Percentiles rank a stretch among this genome's conserved stretches.
Evolutionary conservation across 345 rosid species (phyloP).

Genomic region (Gossypium turneri): DNA sequence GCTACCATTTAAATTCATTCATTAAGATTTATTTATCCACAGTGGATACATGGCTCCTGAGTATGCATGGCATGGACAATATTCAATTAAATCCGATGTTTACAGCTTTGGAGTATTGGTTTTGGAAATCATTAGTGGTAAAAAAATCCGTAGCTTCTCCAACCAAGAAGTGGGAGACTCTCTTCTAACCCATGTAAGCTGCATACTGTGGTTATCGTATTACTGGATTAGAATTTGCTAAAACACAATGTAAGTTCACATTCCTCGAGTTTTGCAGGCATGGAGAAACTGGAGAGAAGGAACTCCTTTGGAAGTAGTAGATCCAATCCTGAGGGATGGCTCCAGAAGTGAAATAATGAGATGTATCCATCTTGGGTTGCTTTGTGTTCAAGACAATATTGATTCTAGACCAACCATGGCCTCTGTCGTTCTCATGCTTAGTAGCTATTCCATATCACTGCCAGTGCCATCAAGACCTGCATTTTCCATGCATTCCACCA

Average conservation of each 20-base stretch:
- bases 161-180: background rate
- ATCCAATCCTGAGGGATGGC: conserved; percentile 28
- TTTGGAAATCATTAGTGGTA: conserved; percentile 47
- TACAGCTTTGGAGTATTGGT: conserved; percentile 51
- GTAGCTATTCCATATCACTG: conserved; percentile 10
- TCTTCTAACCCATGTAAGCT: background rate
- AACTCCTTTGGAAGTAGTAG: conserved; percentile 24
- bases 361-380: conserved; percentile 53
- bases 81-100: conserved; percentile 51
- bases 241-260: background rate
- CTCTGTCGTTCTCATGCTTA: conserved; percentile 39
- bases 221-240: background rate
- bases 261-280: conserved; percentile 26
- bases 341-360: conserved; percentile 33
- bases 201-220: background rate
- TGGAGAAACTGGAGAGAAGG: conserved; percentile 60
- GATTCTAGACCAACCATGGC: conserved; percentile 46
- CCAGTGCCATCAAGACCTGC: background rate
- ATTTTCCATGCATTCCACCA: conserved; percentile 25
- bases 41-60: conserved; percentile 41
- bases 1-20: too few species aligned
- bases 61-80: conserved; percentile 45
- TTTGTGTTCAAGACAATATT: conserved; percentile 54
- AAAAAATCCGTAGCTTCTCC: conserved; percentile 21
- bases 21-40: too few species aligned